Evolutionary conservation across 768 basidiomycete species (phyloP), one percentile per base, ranked within the genome.

Genomic region (Dentipellis fragilis): DNA sequence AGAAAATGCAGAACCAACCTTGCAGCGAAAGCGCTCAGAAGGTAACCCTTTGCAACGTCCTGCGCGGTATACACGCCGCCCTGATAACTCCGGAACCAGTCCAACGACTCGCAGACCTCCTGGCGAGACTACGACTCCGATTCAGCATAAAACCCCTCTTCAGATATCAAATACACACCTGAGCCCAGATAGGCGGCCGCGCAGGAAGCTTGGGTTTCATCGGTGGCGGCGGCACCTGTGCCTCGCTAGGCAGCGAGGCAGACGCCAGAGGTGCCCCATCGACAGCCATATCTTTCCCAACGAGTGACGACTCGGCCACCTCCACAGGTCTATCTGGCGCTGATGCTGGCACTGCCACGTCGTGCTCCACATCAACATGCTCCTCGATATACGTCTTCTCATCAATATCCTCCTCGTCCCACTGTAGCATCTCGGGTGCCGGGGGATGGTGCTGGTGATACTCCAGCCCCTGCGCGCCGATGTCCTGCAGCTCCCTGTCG

Each of bases 71-170:
- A 91, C 5, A 93, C 89, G 8, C 89, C 89, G 10, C 87, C 72
- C 67, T 93, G 89, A 65, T 88, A 92, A 59, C 79, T 83, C 35
- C 80, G 73, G 67, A 87, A 88, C 77, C 81, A 84, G 19, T 83
- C 80, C 49, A 85, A 80, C 4, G 84, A 79, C 67, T 92, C 89
- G 70, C 89, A 91, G 1, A 92, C 76, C 69, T 91, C 89, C 69
- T 90, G 88, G 42, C 89, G 80, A 22, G 87, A 85, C 88, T 90
- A 12, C 14, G 16, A 29, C 9, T 4, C 9, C 40, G 3, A 16
- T 16, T 49, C 48, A 49, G 9, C 22, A 54, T n/a, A 17, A 46
- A 37, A 39, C 52, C 11, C 46, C 14, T 52, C 58, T 12, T 60
- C 23, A n/a, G 35, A 23, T 4, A 39, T n/a, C 7, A 45, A 3